Conservation (phyloP, 495 filamentous ascomycete species). For the Neurospora sp. region DNA sequence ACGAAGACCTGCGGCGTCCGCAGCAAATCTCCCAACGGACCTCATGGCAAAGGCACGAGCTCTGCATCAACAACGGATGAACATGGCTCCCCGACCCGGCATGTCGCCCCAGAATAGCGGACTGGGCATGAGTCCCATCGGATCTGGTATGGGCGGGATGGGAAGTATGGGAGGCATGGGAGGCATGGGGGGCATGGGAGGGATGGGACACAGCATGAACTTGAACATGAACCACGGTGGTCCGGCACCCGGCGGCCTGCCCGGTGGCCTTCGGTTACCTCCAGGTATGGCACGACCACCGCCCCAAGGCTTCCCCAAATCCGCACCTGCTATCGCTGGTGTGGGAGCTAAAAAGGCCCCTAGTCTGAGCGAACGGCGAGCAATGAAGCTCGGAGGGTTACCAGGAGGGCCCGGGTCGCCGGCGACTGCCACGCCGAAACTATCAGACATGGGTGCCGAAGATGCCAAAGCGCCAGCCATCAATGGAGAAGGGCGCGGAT, state of each 20-base stretch:
- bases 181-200: background rate
- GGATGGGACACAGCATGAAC: background rate
- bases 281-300: slow-evolving; percentile 28
- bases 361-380: slow-evolving; percentile 28
- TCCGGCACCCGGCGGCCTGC: slow-evolving; percentile 18
- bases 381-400: slow-evolving; percentile 34
- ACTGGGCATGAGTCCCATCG: slow-evolving; percentile 2
- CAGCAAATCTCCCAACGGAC: slow-evolving; percentile 58
- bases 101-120: slow-evolving; percentile 1
- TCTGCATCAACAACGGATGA: slow-evolving; percentile 26
- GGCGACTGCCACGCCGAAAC: slow-evolving; percentile 19
- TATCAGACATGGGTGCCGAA: slow-evolving; percentile 19
- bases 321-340: slow-evolving; percentile 34
- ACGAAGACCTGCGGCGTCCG: slow-evolving; percentile 24
- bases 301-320: slow-evolving; percentile 34
- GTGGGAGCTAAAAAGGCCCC: slow-evolving; percentile 12
- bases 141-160: slow-evolving; percentile 4
- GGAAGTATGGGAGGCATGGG: background rate
- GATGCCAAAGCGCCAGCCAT: slow-evolving; percentile 12
- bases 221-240: slow-evolving; percentile 2
- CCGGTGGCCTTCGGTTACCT: slow-evolving; percentile 32
- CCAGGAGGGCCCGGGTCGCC: slow-evolving; percentile 14
- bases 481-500: slow-evolving; percentile 38
- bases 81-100: slow-evolving; percentile 14
- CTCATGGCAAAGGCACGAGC: slow-evolving; percentile 74